Percentiles rank a stretch among this genome's conserved stretches.
phyloP scores from a whole-genome alignment of 2,329 filamentous ascomycete genomes.

The Hymenoscyphus fructigenus region DNA sequence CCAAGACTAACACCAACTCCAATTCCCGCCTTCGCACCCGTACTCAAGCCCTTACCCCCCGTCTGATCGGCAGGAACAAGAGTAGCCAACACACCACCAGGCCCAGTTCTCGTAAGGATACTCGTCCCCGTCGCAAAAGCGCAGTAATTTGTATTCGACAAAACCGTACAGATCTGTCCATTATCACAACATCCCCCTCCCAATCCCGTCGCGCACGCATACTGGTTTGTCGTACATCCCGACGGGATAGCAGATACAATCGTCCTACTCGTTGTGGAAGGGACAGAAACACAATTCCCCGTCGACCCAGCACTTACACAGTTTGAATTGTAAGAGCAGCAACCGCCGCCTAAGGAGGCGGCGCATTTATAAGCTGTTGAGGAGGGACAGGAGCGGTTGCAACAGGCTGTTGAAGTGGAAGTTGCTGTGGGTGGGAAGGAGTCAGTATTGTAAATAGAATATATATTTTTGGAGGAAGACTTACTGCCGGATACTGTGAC shows the following conservation, averaged over 20 bases:
- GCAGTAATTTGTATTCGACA: slow-evolving; percentile 42
- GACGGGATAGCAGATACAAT: slow-evolving; percentile 40
- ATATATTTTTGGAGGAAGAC: too few species aligned
- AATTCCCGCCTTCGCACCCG: slow-evolving; percentile 57
- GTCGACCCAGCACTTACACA: slow-evolving; percentile 39
- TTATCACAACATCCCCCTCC: slow-evolving; percentile 52
- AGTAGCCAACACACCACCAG: slow-evolving; percentile 36
- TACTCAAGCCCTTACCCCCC: slow-evolving; percentile 39
- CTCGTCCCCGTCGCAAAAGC: slow-evolving; percentile 37
- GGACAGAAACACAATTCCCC: slow-evolving; percentile 38
- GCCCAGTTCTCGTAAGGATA: slow-evolving; percentile 34
- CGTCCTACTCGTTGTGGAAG: slow-evolving; percentile 26
- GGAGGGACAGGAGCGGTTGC: slow-evolving; percentile 35
- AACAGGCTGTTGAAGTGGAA: slow-evolving; percentile 33
- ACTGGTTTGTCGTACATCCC: slow-evolving; percentile 48
- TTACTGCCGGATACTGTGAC: slow-evolving; percentile 22
- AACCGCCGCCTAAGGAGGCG: slow-evolving; percentile 38
- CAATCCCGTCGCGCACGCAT: slow-evolving; percentile 42
- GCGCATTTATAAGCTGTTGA: slow-evolving; percentile 37
- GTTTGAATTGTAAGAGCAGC: slow-evolving; percentile 47
- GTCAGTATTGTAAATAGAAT: too few species aligned
- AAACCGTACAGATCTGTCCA: slow-evolving; percentile 44
- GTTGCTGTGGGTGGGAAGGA: too few species aligned
- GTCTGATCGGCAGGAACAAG: slow-evolving; percentile 24
- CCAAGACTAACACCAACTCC: slow-evolving; percentile 51